phyloP scores from a whole-genome alignment of 176 grass and related monocot species.

The Zea luxurians region DNA sequence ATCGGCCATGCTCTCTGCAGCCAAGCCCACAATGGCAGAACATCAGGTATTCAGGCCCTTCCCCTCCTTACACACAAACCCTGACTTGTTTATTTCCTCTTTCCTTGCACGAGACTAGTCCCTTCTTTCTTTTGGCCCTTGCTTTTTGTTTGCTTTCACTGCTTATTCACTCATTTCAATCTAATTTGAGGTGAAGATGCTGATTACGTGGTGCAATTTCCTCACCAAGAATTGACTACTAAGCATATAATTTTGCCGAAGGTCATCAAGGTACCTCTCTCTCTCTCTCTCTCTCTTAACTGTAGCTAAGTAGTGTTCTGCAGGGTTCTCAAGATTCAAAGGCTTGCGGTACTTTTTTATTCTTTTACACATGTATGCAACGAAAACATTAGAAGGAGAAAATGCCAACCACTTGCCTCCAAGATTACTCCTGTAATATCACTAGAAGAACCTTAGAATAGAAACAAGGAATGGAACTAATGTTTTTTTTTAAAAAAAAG shows the following conservation, averaged over 20 bases:
- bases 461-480: neutral
- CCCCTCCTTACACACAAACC: conserved; percentile 6
- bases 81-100: conserved; percentile 10
- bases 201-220: conserved; percentile 51
- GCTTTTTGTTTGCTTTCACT: neutral
- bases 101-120: conserved; percentile 14
- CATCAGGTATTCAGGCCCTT: conserved; percentile 31
- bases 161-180: conserved; percentile 27
- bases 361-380: conserved; percentile 8
- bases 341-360: neutral
- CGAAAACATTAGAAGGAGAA: neutral
- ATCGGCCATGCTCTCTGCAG: conserved; percentile 47
- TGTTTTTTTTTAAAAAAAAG: conserved; percentile 1
- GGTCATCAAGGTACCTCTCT: conserved; percentile 43
- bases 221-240: conserved; percentile 25
- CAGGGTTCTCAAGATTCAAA: conserved; percentile 26
- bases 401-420: conserved; percentile 16
- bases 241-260: conserved; percentile 40
- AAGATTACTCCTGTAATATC: conserved; percentile 8
- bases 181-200: conserved; percentile 30
- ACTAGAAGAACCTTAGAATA: conserved; percentile 20
- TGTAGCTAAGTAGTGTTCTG: neutral
- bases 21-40: conserved; percentile 43
- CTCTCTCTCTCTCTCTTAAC: conserved; percentile 7
- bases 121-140: conserved; percentile 7